Evolutionary conservation across 2,329 filamentous ascomycete species (phyloP), one percentile per base, ranked within the genome.

Genomic region (Trichoderma guizhouense): DNA sequence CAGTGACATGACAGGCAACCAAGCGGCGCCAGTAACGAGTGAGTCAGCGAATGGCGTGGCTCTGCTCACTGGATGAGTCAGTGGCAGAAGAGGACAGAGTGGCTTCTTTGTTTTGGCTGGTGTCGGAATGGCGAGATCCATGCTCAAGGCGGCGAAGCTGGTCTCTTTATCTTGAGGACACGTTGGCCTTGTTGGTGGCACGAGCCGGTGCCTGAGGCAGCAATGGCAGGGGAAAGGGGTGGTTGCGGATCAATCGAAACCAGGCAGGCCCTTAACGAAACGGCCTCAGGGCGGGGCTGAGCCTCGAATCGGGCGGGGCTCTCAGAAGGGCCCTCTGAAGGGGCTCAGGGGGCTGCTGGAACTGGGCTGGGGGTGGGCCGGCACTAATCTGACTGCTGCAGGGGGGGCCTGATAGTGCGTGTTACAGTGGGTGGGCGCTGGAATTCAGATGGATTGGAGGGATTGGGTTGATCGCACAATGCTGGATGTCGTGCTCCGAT

Each of bases 131-230:
- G 28, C 8, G 43, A 39, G 51, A 62, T 72, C 24, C 65, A 66
- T 21, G 65, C 53, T 24, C 21, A 53, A 53, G n/a, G 55, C 74
- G 57, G 76, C 74, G 75, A 34, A 74, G 77, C 66, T 71, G 74
- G 75, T 69, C 74, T 79, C 77, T 81, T 82, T 82, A 82, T 82
- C 76, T 74, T 76, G 72, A 79, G 77, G 77, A 77, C 77, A 79
- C 76, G 74, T 72, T 78, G 73, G 74, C 74, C 58, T 71, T 62
- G 71, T 8, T 39, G 30, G 24, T 15, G 34, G 32, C 57, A 2
- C 24, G 32, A 12, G 8, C n/a, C 0, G 64, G 2, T 74, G 75
- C 74, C 75, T 77, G 71, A 76, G 76, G 76, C 75, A 74, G 60
- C 61, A 55, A 74, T 7, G 66, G 21, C 24, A 64, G 34, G 67